Conservation (phyloP, 208 protist genomes). For the Crithidia fasciculata region DNA sequence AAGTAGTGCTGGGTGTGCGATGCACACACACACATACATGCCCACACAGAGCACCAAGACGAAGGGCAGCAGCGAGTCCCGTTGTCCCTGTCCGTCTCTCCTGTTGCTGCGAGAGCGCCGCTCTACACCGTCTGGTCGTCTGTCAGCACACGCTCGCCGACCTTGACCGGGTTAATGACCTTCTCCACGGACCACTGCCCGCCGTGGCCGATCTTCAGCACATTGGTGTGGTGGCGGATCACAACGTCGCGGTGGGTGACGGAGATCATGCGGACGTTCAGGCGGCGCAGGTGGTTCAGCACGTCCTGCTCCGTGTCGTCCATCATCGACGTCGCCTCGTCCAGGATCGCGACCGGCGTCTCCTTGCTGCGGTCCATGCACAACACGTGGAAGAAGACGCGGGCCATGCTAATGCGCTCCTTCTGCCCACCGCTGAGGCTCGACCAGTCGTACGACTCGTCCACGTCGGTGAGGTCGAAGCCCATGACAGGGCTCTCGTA, state of each 20-base stretch:
- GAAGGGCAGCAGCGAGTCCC: no score
- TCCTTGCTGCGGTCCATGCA: conserved; percentile 57
- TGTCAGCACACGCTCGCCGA: conserved; percentile 47
- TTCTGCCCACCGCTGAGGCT: conserved; percentile 89
- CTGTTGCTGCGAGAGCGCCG: no score
- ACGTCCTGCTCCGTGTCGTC: conserved; percentile 88
- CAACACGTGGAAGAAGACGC: conserved; percentile 86
- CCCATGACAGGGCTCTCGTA: conserved; percentile 76
- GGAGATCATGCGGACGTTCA: conserved; percentile 81
- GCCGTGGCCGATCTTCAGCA: conserved; percentile 53
- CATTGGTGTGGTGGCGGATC: conserved; percentile 79
- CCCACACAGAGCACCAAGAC: background rate
- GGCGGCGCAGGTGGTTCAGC: conserved; percentile 72
- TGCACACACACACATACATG: background rate
- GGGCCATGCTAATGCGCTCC: conserved; percentile 86
- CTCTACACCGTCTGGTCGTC: conserved; percentile 36
- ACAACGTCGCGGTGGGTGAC: conserved; percentile 86
- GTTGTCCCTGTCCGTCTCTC: no score
- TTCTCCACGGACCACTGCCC: conserved; percentile 62
- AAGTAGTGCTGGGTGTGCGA: no score
- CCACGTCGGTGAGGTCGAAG: conserved; percentile 41
- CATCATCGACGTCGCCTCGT: conserved; percentile 92
- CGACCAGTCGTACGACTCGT: conserved; percentile 81
- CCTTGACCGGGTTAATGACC: conserved; percentile 45
- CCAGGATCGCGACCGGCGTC: conserved; percentile 73